Conservation (phyloP, 2,329 filamentous ascomycete species). For the Fusarium chuoi region DNA sequence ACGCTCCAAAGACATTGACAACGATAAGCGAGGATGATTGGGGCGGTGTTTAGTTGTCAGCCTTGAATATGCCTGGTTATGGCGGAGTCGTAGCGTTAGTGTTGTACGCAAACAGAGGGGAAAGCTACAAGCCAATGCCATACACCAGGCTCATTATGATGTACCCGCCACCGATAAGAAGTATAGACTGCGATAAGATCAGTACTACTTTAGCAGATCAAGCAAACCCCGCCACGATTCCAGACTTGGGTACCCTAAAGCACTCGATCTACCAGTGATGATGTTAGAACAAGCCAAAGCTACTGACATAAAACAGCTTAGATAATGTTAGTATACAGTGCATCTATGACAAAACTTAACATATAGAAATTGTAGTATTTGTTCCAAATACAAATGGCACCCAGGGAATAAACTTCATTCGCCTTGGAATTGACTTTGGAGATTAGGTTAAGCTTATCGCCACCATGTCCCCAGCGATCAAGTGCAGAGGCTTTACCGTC, state of each 20-base stretch:
- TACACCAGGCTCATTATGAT: rapidly evolving
- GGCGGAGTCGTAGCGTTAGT: neutral
- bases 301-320: neutral
- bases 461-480: rapidly evolving
- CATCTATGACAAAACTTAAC: rapidly evolving
- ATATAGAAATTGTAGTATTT: neutral
- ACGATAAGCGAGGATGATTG: neutral
- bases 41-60: neutral
- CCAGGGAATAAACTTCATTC: rapidly evolving
- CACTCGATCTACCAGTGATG: neutral
- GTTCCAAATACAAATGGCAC: rapidly evolving
- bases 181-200: neutral
- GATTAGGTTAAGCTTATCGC: neutral
- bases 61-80: neutral
- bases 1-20: neutral
- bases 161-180: rapidly evolving
- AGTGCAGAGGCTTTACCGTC: rapidly evolving
- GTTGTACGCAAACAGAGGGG: rapidly evolving
- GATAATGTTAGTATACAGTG: neutral
- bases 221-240: neutral
- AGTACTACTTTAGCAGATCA: neutral
- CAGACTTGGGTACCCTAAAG: neutral
- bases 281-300: neutral
- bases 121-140: rapidly evolving
- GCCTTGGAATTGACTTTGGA: neutral